A percentile compares a stretch with the other conserved stretches of the same genome.
Conservation (phyloP, 495 filamentous ascomycete species). For the Halenospora varia region DNA sequence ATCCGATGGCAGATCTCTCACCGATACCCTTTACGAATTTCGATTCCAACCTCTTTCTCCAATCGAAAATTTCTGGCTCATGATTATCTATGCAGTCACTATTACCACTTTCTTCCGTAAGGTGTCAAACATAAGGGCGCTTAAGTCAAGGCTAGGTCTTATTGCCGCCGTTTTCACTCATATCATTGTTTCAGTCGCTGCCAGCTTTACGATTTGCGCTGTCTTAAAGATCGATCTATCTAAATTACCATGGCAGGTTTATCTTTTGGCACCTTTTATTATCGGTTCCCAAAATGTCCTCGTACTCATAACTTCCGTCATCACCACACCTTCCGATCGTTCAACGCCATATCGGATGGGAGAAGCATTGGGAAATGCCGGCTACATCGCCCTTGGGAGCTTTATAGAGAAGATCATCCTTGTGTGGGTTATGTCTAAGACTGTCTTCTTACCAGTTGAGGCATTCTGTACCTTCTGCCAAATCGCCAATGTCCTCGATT, state of each 20-base stretch:
- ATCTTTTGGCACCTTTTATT: constrained; percentile 65
- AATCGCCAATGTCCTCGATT: constrained; percentile 65
- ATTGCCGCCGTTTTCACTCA: constrained; percentile 62
- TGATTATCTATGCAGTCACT: constrained; percentile 54
- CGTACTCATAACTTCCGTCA: constrained; percentile 65
- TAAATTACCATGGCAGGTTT: constrained; percentile 55
- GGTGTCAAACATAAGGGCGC: constrained; percentile 56
- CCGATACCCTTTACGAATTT: constrained; percentile 65
- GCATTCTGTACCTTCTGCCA: constrained; percentile 68
- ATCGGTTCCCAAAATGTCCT: constrained; percentile 72
- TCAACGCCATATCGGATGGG: constrained; percentile 57
- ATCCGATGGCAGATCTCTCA: constrained; percentile 40
- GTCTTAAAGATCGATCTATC: constrained; percentile 58
- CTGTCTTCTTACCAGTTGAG: constrained; percentile 57
- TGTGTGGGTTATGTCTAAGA: constrained; percentile 48
- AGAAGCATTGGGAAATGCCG: constrained; percentile 63
- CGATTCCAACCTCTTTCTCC: constrained; percentile 63
- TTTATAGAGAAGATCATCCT: constrained; percentile 57
- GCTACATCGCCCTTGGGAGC: constrained; percentile 57
- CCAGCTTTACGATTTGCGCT: constrained; percentile 60
- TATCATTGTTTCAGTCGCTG: constrained; percentile 61
- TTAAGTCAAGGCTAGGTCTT: constrained; percentile 65
- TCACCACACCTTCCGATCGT: constrained; percentile 57
- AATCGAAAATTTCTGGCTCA: constrained; percentile 53
- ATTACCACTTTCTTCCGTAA: constrained; percentile 53